phyloP scores from a whole-genome alignment of 2,329 filamentous ascomycete species.

The Penicillium sp. region DNA sequence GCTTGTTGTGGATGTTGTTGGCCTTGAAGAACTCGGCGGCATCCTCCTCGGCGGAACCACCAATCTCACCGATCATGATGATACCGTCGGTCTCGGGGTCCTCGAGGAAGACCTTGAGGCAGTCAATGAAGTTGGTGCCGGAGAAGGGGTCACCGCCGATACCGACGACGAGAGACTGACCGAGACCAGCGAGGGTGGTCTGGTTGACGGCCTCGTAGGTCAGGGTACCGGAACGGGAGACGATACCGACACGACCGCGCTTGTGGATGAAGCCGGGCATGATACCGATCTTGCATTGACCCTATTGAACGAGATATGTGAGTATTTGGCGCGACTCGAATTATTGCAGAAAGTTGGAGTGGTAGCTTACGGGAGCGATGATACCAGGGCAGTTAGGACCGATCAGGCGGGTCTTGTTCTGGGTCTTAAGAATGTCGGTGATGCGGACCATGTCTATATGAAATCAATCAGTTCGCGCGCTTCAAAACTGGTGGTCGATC shows the following conservation, averaged over 20 bases:
- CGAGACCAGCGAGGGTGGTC: slow-evolving; percentile 93
- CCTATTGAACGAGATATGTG: slow-evolving; percentile 48
- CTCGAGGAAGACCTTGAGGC: slow-evolving; percentile 92
- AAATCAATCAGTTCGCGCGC: slow-evolving; percentile 20
- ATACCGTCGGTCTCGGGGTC: slow-evolving; percentile 97
- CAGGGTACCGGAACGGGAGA: slow-evolving; percentile 94
- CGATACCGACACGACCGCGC: slow-evolving; percentile 96
- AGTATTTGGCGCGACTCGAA: slow-evolving; percentile 9
- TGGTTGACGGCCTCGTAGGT: slow-evolving; percentile 99
- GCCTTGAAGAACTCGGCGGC: slow-evolving; percentile 92
- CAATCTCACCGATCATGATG: slow-evolving; percentile 99
- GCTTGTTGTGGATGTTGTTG: slow-evolving; percentile 92
- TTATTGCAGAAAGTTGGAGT: not conserved
- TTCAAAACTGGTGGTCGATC: not conserved
- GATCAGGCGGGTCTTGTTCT: slow-evolving; percentile 93
- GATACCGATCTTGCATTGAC: slow-evolving; percentile 99
- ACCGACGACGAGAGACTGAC: slow-evolving; percentile 96
- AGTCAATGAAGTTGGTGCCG: slow-evolving; percentile 99
- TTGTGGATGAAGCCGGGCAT: slow-evolving; percentile 99
- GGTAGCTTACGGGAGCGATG: slow-evolving; percentile 67
- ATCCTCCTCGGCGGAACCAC: slow-evolving; percentile 95
- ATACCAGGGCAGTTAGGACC: slow-evolving; percentile 98
- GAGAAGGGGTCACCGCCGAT: slow-evolving; percentile 99
- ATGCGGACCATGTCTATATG: slow-evolving; percentile 93
- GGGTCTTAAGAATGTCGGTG: slow-evolving; percentile 95